These are phyloP conservation scores for Acacia melanoxylon DNA, from an alignment of 306 rosid genomes.

Conservation along the genomic window DNA sequence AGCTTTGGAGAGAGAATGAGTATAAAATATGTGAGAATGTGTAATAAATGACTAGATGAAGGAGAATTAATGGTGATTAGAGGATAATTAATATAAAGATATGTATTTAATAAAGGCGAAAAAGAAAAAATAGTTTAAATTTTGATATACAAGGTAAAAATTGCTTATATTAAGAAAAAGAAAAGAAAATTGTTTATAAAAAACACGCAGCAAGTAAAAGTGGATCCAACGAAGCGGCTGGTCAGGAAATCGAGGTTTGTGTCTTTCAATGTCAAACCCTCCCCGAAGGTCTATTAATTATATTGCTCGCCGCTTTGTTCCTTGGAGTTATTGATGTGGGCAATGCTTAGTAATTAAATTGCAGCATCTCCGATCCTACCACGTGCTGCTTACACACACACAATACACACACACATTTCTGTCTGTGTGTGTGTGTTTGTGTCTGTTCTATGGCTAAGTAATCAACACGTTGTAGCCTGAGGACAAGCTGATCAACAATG, in stretches of 20 bases:
- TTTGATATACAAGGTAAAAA: too few species aligned
- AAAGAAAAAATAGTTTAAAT: too few species aligned
- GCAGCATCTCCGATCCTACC: background rate
- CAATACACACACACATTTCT: background rate
- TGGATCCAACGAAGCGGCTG: background rate
- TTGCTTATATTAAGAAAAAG: too few species aligned
- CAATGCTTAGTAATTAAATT: background rate
- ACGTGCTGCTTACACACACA: background rate
- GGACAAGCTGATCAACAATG: background rate
- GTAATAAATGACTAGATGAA: too few species aligned
- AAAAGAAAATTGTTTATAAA: too few species aligned
- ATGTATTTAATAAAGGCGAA: too few species aligned
- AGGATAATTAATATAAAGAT: too few species aligned
- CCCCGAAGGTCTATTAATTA: background rate
- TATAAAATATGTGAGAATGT: too few species aligned
- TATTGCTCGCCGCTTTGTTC: background rate
- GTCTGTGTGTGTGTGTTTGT: background rate
- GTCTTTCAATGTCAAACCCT: background rate
- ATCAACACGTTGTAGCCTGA: conserved; percentile 6
- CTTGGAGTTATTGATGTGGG: background rate
- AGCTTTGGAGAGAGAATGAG: too few species aligned
- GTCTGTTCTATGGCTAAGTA: background rate
- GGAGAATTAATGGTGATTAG: too few species aligned
- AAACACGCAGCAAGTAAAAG: too few species aligned
- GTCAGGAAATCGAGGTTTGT: background rate